Evolutionary conservation across 768 basidiomycete species (phyloP).

Genomic region (Tricholomella constricta): DNA sequence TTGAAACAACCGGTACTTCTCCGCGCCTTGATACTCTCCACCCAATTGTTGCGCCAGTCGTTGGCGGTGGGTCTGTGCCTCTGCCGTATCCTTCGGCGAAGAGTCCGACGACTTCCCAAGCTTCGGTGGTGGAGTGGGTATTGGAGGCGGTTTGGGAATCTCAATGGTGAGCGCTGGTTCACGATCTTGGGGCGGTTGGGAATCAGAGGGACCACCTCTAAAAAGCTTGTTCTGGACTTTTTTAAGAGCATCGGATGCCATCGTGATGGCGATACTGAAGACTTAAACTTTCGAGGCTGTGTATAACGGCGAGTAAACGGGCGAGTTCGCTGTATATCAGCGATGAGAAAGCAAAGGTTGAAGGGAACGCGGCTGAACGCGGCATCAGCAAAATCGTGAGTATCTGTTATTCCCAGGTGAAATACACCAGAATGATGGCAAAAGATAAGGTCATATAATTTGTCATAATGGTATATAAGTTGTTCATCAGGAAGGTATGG

Average conservation of each 20-base stretch:
- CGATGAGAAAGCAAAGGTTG: background rate
- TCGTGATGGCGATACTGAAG: conserved; percentile 11
- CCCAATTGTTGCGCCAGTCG: conserved; percentile 67
- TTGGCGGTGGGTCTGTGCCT: conserved; percentile 54
- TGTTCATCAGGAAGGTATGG: no score
- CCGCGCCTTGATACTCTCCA: conserved; percentile 73
- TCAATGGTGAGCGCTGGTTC: conserved; percentile 58
- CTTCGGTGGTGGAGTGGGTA: conserved; percentile 50
- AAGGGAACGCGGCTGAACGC: background rate
- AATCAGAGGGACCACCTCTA: conserved; percentile 36
- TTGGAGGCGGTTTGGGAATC: conserved; percentile 57
- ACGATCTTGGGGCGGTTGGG: conserved; percentile 20
- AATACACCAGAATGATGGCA: background rate
- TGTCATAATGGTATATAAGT: no score
- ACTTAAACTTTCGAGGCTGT: no score
- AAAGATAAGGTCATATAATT: no score
- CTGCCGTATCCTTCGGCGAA: conserved; percentile 31
- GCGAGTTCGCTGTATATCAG: background rate
- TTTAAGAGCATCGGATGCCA: conserved; percentile 49
- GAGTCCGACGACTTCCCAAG: conserved; percentile 40
- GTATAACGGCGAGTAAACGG: background rate
- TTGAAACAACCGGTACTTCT: conserved; percentile 84
- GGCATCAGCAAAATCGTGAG: background rate
- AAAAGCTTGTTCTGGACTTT: conserved; percentile 79
- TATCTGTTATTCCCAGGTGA: no score